Base-by-base conservation (phyloP, 1,284 basidiomycete genomes). In the Fomitiporia mediterranea region DNA sequence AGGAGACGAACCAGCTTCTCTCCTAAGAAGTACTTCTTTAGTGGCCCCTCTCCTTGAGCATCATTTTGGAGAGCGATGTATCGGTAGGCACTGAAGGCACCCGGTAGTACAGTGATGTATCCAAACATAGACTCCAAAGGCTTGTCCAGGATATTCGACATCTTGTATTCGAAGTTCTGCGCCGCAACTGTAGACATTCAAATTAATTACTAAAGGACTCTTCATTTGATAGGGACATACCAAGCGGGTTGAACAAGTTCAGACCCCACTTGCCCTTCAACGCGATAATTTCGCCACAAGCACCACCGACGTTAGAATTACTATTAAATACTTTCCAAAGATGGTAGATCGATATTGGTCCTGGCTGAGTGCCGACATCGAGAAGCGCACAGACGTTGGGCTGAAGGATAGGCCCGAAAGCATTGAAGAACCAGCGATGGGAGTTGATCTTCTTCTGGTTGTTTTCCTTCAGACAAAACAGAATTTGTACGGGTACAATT, bases 161-260 rank as follows among this genome's bases (percentile, higher is more conserved):
- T 95, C 79, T 97, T 97, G 75, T 97, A 98, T 73, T 97, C 94
- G 61, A 95, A 95, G 69, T 95, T 94, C 74, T 95, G 93, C n/a
- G 93, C 90, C 4, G 91, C 92, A 17, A 90, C 88, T 70, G 3
- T n/a, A 27, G 4, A 34, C 7, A 13, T 13, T 11, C 28, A 27
- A 50, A 44, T 28, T 23, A n/a, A 55, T 30, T 2, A 38, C 4
- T 19, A 17, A 51, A 48, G 23, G 39, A 53, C 23, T 40, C 51
- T 27, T 63, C 61, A 70, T 66, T 53, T 66, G 64, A 13, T n/a
- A n/a, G n/a, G n/a, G n/a, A 75, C 78, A 65, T 67, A 67, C 84
- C 84, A 0, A 94, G 75, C 0, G 93, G 93, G 66, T 91, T 97
- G 63, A 91, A 66, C 56, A 94, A 74, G 68, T 89, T 88, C 66